These are phyloP conservation scores for Fusarium dlaminii DNA, from an alignment of 2,329 filamentous ascomycete species.

Conservation along the genomic window DNA sequence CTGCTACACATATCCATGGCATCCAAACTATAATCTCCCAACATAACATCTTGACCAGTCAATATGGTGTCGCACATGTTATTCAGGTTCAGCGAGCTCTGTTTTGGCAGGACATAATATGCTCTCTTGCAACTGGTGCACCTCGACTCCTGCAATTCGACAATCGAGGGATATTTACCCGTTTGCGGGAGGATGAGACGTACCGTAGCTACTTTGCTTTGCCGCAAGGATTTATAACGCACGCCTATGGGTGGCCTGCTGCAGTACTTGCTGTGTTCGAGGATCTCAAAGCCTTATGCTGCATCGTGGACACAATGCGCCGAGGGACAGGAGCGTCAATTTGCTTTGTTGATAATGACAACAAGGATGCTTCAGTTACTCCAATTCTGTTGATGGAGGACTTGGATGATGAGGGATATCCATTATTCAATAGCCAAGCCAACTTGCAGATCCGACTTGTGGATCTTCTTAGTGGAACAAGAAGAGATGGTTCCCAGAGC, in stretches of 20 bases:
- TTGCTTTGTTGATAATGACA: fast-evolving
- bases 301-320: neutral
- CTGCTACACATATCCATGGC: neutral
- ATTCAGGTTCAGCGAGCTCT: neutral
- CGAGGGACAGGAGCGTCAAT: too few species aligned
- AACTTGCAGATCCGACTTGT: neutral
- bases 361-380: fast-evolving
- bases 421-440: neutral
- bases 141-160: neutral
- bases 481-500: neutral
- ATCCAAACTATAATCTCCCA: neutral
- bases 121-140: neutral
- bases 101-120: conserved; percentile 7
- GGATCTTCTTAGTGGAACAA: neutral
- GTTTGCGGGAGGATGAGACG: neutral
- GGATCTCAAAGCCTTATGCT: neutral
- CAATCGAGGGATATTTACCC: neutral
- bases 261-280: fast-evolving
- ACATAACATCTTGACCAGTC: too few species aligned
- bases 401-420: neutral
- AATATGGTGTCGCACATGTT: neutral
- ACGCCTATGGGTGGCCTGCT: neutral
- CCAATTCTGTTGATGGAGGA: neutral
- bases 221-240: neutral
- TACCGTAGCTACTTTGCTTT: neutral